A percentile compares a stretch with the other conserved stretches of the same genome.
Evolutionary conservation across 164 flowering plant genomes (phyloP).

Genomic region (Umbellularia californica): DNA sequence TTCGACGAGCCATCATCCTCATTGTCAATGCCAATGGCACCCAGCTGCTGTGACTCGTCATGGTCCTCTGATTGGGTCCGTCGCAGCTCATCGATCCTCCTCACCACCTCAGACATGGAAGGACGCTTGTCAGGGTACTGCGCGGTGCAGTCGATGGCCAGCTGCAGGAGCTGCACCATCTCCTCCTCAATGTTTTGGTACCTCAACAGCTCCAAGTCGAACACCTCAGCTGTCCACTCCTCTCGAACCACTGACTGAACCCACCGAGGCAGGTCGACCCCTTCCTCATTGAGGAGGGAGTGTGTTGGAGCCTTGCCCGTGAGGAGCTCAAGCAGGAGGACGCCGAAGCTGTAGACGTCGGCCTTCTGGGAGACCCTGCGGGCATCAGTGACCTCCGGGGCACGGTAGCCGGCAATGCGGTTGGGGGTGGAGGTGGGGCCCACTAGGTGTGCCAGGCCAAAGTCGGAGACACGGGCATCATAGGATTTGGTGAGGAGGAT

Average conservation of each 20-base stretch:
- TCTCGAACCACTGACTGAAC: slow-evolving; percentile 81
- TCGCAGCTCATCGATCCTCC: slow-evolving; percentile 58
- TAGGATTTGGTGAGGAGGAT: slow-evolving; percentile 63
- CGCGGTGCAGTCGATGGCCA: slow-evolving; percentile 66
- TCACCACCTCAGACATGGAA: slow-evolving; percentile 53
- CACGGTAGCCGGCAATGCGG: slow-evolving; percentile 80
- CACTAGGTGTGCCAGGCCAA: slow-evolving; percentile 66
- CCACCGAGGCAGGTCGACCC: slow-evolving; percentile 92
- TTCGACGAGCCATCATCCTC: slow-evolving; percentile 24
- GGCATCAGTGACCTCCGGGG: slow-evolving; percentile 83
- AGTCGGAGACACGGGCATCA: slow-evolving; percentile 78
- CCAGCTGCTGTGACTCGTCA: slow-evolving; percentile 7
- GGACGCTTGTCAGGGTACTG: slow-evolving; percentile 86
- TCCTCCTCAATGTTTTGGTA: slow-evolving; percentile 82
- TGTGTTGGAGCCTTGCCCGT: slow-evolving; percentile 89
- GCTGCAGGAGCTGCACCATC: slow-evolving; percentile 79
- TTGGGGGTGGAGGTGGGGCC: slow-evolving; percentile 50
- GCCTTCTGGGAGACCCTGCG: slow-evolving; percentile 77
- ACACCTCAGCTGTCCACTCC: slow-evolving; percentile 81
- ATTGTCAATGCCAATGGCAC: slow-evolving; percentile 9
- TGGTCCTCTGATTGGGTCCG: slow-evolving; percentile 25
- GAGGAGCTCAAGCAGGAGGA: slow-evolving; percentile 70
- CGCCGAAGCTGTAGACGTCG: slow-evolving; percentile 93
- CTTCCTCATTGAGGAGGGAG: slow-evolving; percentile 65
- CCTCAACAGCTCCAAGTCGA: slow-evolving; percentile 75